These are phyloP conservation scores for Coniferiporia sulphurascens DNA, from an alignment of 1,284 basidiomycete species.

Conservation along the genomic window DNA sequence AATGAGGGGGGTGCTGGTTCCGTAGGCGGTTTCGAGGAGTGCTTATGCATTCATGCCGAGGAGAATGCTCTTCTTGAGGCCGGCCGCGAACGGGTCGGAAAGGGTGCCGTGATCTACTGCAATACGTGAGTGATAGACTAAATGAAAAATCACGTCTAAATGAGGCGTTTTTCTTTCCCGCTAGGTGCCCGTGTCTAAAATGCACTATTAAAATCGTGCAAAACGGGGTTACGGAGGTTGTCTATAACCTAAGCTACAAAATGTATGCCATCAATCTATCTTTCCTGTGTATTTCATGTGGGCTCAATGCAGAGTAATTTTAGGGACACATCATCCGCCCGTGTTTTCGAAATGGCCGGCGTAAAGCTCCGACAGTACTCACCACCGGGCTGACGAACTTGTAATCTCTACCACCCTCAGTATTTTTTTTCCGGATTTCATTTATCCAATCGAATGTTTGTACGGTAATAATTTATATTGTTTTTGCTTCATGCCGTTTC, in stretches of 20 bases:
- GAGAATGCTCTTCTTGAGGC: conserved; percentile 97
- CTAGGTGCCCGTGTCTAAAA: conserved; percentile 91
- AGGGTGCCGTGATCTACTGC: conserved; percentile 87
- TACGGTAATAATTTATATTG: not conserved
- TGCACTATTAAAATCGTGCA: conserved; percentile 98
- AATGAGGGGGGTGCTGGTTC: conserved; percentile 55
- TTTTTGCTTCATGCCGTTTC: not conserved
- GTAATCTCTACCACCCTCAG: not conserved
- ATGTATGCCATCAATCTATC: conserved; percentile 54
- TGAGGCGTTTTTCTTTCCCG: conserved; percentile 1
- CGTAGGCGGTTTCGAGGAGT: conserved; percentile 63
- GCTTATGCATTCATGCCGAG: conserved; percentile 95
- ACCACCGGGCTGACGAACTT: conserved; percentile 24
- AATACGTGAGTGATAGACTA: conserved; percentile 51
- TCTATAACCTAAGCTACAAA: conserved; percentile 95
- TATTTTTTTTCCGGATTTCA: not conserved
- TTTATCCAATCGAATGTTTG: not conserved
- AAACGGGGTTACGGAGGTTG: conserved; percentile 87
- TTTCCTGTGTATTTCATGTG: not conserved
- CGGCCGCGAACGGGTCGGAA: conserved; percentile 79
- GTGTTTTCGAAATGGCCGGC: conserved; percentile 72
- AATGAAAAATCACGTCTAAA: not conserved
- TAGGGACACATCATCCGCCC: conserved; percentile 79
- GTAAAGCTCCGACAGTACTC: conserved; percentile 70
- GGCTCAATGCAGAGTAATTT: not conserved